Evolutionary conservation across 441 rosid species (phyloP).

Genomic region (Populus trichocarpa): DNA sequence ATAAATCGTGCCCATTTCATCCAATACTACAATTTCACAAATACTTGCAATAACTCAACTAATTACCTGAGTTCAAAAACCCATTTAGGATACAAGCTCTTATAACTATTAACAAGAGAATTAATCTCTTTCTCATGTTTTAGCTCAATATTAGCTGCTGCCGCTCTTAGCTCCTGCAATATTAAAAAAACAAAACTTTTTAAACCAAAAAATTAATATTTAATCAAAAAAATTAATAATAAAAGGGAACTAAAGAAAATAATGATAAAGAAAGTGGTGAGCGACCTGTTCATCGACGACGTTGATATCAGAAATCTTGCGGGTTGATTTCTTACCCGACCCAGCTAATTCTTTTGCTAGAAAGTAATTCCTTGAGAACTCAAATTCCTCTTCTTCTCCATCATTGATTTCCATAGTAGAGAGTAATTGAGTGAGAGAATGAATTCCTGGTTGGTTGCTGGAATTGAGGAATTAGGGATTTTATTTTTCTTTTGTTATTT

Average conservation of each 20-base stretch:
- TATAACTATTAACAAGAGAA: constrained; percentile 56
- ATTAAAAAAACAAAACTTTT: background rate
- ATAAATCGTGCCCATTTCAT: background rate
- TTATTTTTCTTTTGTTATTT: background rate
- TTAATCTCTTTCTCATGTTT: constrained; percentile 63
- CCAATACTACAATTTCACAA: background rate
- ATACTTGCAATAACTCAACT: background rate
- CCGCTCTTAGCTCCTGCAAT: constrained; percentile 65
- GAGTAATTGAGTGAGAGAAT: background rate
- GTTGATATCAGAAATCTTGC: constrained; percentile 66
- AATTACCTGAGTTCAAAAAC: constrained; percentile 65
- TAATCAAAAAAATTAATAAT: background rate
- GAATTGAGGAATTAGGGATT: background rate
- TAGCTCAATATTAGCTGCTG: constrained; percentile 47
- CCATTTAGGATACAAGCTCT: constrained; percentile 65
- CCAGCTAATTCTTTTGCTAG: constrained; percentile 71
- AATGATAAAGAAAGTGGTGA: background rate
- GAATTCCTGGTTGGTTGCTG: background rate
- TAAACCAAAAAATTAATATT: background rate
- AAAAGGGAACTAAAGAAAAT: background rate
- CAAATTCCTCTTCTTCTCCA: constrained; percentile 62
- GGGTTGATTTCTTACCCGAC: constrained; percentile 56
- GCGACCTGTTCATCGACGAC: constrained; percentile 78
- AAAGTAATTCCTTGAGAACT: constrained; percentile 86
- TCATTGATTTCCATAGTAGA: constrained; percentile 38